Evolutionary conservation across 2,329 filamentous ascomycete genomes (phyloP).

Genomic region (Pseudogymnoascus sp.): DNA sequence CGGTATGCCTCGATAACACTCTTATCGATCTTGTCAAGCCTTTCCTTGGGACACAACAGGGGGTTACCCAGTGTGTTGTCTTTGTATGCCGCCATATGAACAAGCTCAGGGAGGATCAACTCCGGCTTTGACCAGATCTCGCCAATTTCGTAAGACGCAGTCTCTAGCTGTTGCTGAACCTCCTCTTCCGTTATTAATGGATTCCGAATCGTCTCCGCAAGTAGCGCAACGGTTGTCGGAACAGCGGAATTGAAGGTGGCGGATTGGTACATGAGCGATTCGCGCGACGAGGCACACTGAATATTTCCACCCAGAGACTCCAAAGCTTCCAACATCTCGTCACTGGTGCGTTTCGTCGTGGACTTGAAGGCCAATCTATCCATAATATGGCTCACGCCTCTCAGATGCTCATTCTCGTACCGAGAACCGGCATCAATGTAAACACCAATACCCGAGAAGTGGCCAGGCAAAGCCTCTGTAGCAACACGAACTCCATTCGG

Average conservation of each 20-base stretch:
- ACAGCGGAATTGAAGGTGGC: constrained; percentile 96
- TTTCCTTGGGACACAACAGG: constrained; percentile 80
- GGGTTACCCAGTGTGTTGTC: constrained; percentile 95
- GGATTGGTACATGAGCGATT: constrained; percentile 97
- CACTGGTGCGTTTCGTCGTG: constrained; percentile 63
- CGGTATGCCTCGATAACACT: constrained; percentile 72
- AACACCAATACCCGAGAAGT: constrained; percentile 90
- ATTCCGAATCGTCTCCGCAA: constrained; percentile 90
- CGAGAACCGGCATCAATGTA: constrained; percentile 94
- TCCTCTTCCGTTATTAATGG: constrained; percentile 81
- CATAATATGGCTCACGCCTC: constrained; percentile 92
- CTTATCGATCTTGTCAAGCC: constrained; percentile 67
- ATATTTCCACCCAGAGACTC: constrained; percentile 92
- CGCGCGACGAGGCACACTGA: constrained; percentile 89
- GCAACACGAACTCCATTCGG: constrained; percentile 91
- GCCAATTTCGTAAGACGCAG: constrained; percentile 88
- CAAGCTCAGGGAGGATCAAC: constrained; percentile 86
- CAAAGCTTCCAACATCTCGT: constrained; percentile 80
- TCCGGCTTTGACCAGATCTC: constrained; percentile 99
- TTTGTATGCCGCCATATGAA: constrained; percentile 93
- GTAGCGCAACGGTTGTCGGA: constrained; percentile 69
- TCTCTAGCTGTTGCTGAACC: constrained; percentile 78
- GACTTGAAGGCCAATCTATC: constrained; percentile 93
- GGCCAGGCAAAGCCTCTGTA: constrained; percentile 87
- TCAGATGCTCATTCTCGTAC: constrained; percentile 79